A percentile compares a stretch with the other conserved stretches of the same genome.
These are phyloP conservation scores for Circinella umbellata DNA, from an alignment of 371 early-diverging fungal species.

Conservation along the genomic window DNA sequence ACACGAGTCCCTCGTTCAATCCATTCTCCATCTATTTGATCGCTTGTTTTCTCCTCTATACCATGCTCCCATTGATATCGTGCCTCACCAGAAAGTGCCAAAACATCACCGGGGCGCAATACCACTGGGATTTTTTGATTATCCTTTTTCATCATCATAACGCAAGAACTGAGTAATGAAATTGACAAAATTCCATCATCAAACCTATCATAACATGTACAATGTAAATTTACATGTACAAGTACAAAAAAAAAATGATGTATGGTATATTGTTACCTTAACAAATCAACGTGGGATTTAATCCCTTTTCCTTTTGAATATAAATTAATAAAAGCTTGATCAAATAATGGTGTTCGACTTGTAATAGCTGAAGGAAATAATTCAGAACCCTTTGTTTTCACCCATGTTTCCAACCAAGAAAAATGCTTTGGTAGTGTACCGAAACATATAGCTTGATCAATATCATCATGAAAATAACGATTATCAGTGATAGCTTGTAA, in stretches of 20 bases:
- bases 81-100: slow-evolving; percentile 40
- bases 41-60: slow-evolving; percentile 32
- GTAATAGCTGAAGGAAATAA: slow-evolving; percentile 30
- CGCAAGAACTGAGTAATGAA: slow-evolving; percentile 50
- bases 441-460: slow-evolving; percentile 52
- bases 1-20: slow-evolving; percentile 44
- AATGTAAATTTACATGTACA: neutral
- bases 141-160: slow-evolving; percentile 40
- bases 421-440: slow-evolving; percentile 37
- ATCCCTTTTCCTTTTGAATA: slow-evolving; percentile 54
- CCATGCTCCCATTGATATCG: slow-evolving; percentile 54
- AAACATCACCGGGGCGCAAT: slow-evolving; percentile 45
- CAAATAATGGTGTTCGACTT: slow-evolving; percentile 40
- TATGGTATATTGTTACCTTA: slow-evolving; percentile 25
- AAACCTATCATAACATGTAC: slow-evolving; percentile 21
- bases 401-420: slow-evolving; percentile 22
- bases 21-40: slow-evolving; percentile 30
- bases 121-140: slow-evolving; percentile 21
- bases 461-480: slow-evolving; percentile 26
- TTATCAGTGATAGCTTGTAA: slow-evolving; percentile 31
- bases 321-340: slow-evolving; percentile 51
- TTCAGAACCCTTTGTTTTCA: slow-evolving; percentile 15
- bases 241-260: neutral
- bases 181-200: slow-evolving; percentile 51
- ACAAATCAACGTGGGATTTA: slow-evolving; percentile 47